These are phyloP conservation scores for Fusarium hostae DNA, from an alignment of 2,329 filamentous ascomycete genomes.

Conservation along the genomic window DNA sequence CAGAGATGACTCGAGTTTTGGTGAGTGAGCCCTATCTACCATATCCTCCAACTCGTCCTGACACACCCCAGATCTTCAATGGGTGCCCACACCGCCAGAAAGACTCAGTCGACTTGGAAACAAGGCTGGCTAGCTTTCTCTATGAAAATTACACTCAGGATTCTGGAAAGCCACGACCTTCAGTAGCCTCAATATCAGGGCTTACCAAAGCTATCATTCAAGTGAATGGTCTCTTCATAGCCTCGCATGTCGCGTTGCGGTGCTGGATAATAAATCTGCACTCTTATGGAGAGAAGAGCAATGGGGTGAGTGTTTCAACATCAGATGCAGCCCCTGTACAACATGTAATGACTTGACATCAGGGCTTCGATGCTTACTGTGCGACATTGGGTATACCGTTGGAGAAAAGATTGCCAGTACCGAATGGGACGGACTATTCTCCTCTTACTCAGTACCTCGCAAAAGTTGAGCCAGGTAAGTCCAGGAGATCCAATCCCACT, in stretches of 20 bases:
- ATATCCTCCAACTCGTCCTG: accelerated
- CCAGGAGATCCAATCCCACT: accelerated
- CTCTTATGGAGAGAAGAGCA: background rate
- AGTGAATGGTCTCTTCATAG: background rate
- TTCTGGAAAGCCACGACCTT: accelerated
- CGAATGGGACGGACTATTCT: background rate
- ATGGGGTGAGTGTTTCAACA: accelerated
- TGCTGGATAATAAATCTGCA: background rate
- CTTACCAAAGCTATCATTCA: background rate
- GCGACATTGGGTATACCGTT: background rate
- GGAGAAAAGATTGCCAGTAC: background rate
- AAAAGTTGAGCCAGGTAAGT: background rate
- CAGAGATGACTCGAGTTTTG: background rate
- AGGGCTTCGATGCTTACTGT: background rate
- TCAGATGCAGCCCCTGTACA: accelerated
- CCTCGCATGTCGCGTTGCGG: accelerated
- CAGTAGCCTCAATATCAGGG: background rate
- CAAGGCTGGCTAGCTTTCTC: background rate
- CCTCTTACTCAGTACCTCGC: background rate
- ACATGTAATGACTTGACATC: accelerated
- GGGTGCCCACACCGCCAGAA: background rate
- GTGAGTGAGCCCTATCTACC: background rate
- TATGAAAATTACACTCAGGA: accelerated
- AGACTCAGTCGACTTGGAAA: background rate
- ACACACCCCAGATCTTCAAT: background rate